Percentiles rank a stretch among this genome's conserved stretches.
Evolutionary conservation across 805 yeast species (phyloP).

Genomic region (Ogataea allantospora): DNA sequence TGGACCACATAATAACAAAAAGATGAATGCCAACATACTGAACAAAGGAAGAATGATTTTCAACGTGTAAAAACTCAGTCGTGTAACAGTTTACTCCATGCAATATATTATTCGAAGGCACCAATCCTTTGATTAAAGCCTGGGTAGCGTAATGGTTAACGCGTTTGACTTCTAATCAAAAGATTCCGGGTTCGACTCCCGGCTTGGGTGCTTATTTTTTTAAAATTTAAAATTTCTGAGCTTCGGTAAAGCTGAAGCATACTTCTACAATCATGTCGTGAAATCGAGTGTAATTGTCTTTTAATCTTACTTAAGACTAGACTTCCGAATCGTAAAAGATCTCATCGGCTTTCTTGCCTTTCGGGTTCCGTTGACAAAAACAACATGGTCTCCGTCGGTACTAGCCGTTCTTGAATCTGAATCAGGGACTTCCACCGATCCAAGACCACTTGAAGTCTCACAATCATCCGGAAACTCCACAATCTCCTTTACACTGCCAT

Average conservation of each 20-base stretch:
- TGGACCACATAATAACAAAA: slow-evolving; percentile 4
- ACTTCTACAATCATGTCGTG: no score
- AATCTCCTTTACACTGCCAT: slow-evolving; percentile 4
- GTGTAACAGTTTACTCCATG: background rate
- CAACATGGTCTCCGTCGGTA: no score
- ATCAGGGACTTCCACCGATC: background rate
- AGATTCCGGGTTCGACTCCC: slow-evolving; percentile 65
- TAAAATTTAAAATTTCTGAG: background rate
- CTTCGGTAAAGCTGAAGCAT: no score
- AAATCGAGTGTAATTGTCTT: background rate
- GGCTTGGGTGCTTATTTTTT: slow-evolving; percentile 36
- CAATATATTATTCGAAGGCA: no score
- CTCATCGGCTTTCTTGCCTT: background rate
- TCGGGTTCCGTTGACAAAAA: no score
- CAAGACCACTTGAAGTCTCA: background rate
- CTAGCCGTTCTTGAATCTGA: no score
- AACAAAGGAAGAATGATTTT: slow-evolving; percentile 1
- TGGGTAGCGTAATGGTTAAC: slow-evolving; percentile 66
- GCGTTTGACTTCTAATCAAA: slow-evolving; percentile 66
- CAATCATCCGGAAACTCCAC: background rate
- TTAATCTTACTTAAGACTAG: background rate
- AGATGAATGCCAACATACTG: slow-evolving; percentile 7
- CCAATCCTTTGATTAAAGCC: slow-evolving; percentile 30
- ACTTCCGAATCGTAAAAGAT: background rate
- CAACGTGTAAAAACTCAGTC: slow-evolving; percentile 4